These are phyloP conservation scores for Angomonas desouzai DNA, from an alignment of 208 protist genomes.

Conservation along the genomic window DNA sequence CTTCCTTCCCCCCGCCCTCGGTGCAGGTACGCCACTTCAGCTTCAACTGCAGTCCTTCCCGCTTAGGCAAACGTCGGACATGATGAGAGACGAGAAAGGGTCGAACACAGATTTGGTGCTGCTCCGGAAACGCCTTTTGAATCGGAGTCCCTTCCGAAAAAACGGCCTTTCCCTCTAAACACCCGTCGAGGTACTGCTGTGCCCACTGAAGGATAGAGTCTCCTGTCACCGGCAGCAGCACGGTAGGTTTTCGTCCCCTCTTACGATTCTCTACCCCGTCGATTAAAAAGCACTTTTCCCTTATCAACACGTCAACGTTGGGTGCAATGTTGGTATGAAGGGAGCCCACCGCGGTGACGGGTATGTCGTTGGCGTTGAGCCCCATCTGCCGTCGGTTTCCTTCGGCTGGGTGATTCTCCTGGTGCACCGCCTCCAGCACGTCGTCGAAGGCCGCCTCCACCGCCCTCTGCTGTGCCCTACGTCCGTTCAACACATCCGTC, in stretches of 20 bases:
- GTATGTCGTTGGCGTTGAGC: background rate
- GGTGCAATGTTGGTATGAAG: background rate
- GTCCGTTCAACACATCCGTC: background rate
- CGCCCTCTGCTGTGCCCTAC: background rate
- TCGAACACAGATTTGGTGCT: background rate
- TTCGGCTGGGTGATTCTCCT: background rate
- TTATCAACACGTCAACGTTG: background rate
- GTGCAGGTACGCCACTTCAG: background rate
- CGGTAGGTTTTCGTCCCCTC: background rate
- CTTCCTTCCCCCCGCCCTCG: background rate
- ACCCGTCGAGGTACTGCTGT: background rate
- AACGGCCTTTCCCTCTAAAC: background rate
- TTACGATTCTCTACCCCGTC: background rate
- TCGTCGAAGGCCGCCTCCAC: background rate
- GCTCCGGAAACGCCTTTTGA: background rate
- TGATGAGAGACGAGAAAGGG: background rate
- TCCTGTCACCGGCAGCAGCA: background rate
- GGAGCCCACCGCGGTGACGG: background rate
- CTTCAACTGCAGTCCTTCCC: background rate
- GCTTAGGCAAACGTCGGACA: background rate
- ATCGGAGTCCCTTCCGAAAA: background rate
- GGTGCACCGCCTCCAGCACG: background rate
- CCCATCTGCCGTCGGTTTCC: background rate
- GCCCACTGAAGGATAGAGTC: background rate
- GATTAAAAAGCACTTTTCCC: background rate